Evolutionary conservation across 148 eudicot genomes (phyloP).

Genomic region (Suaeda aralocaspica): DNA sequence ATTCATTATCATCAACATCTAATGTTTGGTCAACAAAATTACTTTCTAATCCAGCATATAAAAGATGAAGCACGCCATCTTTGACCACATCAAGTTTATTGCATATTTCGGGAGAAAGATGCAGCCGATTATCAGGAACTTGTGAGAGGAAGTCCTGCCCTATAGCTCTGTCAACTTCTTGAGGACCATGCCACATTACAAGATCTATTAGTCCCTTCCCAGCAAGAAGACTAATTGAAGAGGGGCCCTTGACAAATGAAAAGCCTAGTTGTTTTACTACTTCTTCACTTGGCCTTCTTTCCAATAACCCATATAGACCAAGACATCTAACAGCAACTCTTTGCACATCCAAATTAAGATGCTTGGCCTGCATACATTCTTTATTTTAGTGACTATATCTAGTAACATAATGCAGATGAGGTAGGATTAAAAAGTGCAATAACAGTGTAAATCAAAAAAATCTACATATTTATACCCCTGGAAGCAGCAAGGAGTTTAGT

Average conservation of each 20-base stretch:
- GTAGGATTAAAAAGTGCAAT: slow-evolving; percentile 1
- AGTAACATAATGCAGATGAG: neutral
- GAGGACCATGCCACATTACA: slow-evolving; percentile 88
- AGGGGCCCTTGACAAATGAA: slow-evolving; percentile 63
- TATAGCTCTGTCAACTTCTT: slow-evolving; percentile 68
- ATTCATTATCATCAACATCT: slow-evolving; percentile 58
- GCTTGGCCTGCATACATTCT: slow-evolving; percentile 66
- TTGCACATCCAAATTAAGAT: slow-evolving; percentile 81
- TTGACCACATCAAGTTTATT: slow-evolving; percentile 36
- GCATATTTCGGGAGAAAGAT: slow-evolving; percentile 27
- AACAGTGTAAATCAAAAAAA: neutral
- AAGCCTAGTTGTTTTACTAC: slow-evolving; percentile 63
- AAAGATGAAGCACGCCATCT: slow-evolving; percentile 54
- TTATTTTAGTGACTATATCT: slow-evolving; percentile 9
- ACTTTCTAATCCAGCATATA: slow-evolving; percentile 55
- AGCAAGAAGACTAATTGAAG: slow-evolving; percentile 60
- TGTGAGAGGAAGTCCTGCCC: slow-evolving; percentile 46
- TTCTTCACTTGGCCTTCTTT: slow-evolving; percentile 62
- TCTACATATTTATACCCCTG: slow-evolving; percentile 61
- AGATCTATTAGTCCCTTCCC: slow-evolving; percentile 81
- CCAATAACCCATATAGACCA: slow-evolving; percentile 83
- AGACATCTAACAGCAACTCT: slow-evolving; percentile 85
- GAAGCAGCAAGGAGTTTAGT: slow-evolving; percentile 73
- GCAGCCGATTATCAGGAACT: slow-evolving; percentile 25
- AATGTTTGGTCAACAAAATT: slow-evolving; percentile 27